Evolutionary conservation across 768 basidiomycete species (phyloP), one percentile per base, ranked within the genome.

Genomic region (Basidioascus undulatus): DNA sequence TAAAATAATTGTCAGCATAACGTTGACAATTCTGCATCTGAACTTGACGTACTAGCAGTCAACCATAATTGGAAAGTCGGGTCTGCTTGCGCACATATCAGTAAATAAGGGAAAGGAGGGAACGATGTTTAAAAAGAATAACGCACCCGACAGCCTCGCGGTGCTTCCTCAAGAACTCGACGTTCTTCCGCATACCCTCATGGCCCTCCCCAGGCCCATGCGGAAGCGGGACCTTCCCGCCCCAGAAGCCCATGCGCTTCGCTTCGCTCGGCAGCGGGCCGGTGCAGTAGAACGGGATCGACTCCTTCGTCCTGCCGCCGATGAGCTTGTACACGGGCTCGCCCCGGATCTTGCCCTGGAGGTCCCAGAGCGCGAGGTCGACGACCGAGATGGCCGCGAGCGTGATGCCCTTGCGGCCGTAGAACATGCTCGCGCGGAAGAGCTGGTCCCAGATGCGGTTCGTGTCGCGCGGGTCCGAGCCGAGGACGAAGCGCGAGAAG

Each of bases 251-350:
- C 43, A 60, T 51, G 27, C 52, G 41, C 47, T 60, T 56, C 35
- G 57, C 58, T 12, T 54, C 53, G 2, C 44, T 49, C 3, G 59
- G 56, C 11, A 45, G 37, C 13, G 60, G 60, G 1, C 60, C 60
- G 5, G 60, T 61, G 35, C 58, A 47, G 51, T 61, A 59, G 20
- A 61, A 49, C 1, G 57, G 59, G 39, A 61, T 58, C 32, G 55
- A 53, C 41, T 57, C 55, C 52, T 60, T 60, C 36, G 55, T 57
- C 24, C 53, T 44, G 10, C 60, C 60, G 25, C 60, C 60, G 35
- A 61, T 61, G 56, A 60, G 57, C 52, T 59, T 60, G 56, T 60
- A 60, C 26, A 61, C 51, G 13, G 60, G 60, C 49, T 61, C 59
- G 15, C 48, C 48, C 25, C 60, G 53, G 44, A 61, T 55, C 49